Percentiles rank a stretch among this genome's conserved stretches.
phyloP scores from a whole-genome alignment of 1,284 basidiomycete genomes.

The Flammula alnicola region DNA sequence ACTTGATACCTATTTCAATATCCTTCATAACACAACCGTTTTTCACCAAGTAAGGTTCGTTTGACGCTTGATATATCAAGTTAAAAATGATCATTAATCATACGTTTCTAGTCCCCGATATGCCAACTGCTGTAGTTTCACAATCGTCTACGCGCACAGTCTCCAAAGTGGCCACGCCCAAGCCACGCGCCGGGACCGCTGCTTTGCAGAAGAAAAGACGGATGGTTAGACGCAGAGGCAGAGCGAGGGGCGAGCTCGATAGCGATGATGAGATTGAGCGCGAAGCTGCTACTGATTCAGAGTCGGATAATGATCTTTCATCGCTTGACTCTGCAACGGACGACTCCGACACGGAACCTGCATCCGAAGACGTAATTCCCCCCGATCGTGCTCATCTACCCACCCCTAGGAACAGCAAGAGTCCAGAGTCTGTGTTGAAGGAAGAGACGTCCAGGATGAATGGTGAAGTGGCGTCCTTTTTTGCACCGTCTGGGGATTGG shows the following conservation, averaged over 20 bases:
- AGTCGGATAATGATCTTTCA: constrained; percentile 60
- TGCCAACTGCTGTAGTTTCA: constrained; percentile 47
- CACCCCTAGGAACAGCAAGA: constrained; percentile 69
- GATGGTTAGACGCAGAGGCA: constrained; percentile 53
- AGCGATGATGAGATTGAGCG: constrained; percentile 79
- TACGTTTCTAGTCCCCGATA: constrained; percentile 33
- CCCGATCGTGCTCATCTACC: constrained; percentile 55
- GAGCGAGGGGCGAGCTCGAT: constrained; percentile 56
- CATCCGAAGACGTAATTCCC: constrained; percentile 59
- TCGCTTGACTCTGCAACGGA: constrained; percentile 65
- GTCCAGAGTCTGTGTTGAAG: constrained; percentile 44
- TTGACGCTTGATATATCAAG: constrained; percentile 14
- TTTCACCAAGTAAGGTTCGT: constrained; percentile 36
- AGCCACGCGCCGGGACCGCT: constrained; percentile 32
- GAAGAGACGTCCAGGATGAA: constrained; percentile 34
- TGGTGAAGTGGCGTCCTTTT: constrained; percentile 52
- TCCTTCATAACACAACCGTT: constrained; percentile 14
- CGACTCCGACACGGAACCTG: constrained; percentile 70
- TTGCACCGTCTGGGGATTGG: constrained; percentile 63
- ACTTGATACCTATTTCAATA: constrained; percentile 18
- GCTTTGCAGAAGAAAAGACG: constrained; percentile 43
- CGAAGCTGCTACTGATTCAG: constrained; percentile 68
- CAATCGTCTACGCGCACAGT: constrained; percentile 36
- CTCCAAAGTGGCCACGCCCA: constrained; percentile 31
- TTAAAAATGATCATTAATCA: constrained; percentile 6